phyloP scores from a whole-genome alignment of 768 basidiomycete genomes.

The Phallus indusiatus region DNA sequence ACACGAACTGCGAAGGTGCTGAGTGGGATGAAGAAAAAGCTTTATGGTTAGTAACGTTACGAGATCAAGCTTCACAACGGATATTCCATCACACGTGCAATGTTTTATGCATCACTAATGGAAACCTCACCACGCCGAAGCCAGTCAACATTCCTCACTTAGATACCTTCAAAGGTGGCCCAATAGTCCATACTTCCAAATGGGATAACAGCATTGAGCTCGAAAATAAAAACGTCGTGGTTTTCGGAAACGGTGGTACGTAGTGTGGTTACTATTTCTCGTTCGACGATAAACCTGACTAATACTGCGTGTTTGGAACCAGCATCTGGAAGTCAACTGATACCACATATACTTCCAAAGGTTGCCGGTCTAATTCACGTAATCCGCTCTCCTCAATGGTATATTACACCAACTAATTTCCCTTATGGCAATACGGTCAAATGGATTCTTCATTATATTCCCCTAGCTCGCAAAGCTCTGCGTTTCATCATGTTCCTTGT shows the following conservation, averaged over 20 bases:
- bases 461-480: background rate
- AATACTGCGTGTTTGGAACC: too few relatives aligned
- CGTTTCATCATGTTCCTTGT: background rate
- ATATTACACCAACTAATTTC: slow-evolving; percentile 2
- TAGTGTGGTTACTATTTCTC: background rate
- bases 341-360: slow-evolving; percentile 13
- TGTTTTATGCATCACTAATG: slow-evolving; percentile 14
- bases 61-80: slow-evolving; percentile 9
- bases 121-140: slow-evolving; percentile 12
- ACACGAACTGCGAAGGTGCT: slow-evolving; percentile 10
- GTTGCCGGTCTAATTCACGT: slow-evolving; percentile 13
- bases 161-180: slow-evolving; percentile 12
- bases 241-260: slow-evolving; percentile 19
- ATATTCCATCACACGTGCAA: slow-evolving; percentile 11
- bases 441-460: slow-evolving; percentile 9
- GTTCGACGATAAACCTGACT: background rate
- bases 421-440: slow-evolving; percentile 1
- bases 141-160: slow-evolving; percentile 10
- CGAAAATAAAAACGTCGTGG: slow-evolving; percentile 16
- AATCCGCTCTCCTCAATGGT: slow-evolving; percentile 14
- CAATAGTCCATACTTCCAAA: slow-evolving; percentile 15
- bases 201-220: slow-evolving; percentile 14
- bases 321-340: slow-evolving; percentile 14
- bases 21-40: slow-evolving; percentile 8
- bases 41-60: slow-evolving; percentile 12